Evolutionary conservation across 352 stramenopile species (phyloP).

Genomic region (Pseudoperonospora humuli): DNA sequence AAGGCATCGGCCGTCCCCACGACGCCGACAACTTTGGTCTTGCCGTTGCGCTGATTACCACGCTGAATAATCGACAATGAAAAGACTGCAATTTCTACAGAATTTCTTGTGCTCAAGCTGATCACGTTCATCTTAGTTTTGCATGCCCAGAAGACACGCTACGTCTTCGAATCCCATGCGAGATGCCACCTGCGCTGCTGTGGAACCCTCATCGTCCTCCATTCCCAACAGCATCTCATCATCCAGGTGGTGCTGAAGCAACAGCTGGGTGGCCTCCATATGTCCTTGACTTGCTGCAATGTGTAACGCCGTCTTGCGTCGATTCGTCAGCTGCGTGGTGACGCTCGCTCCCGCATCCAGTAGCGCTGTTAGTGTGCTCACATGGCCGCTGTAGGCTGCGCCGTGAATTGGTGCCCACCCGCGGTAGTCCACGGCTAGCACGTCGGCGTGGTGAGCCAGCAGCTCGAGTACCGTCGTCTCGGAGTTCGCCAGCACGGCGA

Average conservation of each 20-base stretch:
- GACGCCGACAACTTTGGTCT: too few relatives aligned
- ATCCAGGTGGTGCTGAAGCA: slow-evolving; percentile 13
- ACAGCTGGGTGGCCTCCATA: slow-evolving; percentile 12
- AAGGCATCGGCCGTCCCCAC: too few relatives aligned
- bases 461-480: slow-evolving; percentile 30
- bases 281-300: slow-evolving; percentile 24
- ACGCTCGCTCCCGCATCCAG: slow-evolving; percentile 17
- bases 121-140: too few relatives aligned
- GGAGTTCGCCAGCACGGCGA: slow-evolving; percentile 41
- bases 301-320: slow-evolving; percentile 30
- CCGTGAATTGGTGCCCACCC: slow-evolving; percentile 50
- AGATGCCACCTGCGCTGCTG: slow-evolving; percentile 20
- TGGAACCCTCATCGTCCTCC: slow-evolving; percentile 18
- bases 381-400: slow-evolving; percentile 37
- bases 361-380: slow-evolving; percentile 13
- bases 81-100: too few relatives aligned
- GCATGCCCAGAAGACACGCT: too few relatives aligned
- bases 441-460: slow-evolving; percentile 29
- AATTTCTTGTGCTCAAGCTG: too few relatives aligned
- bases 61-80: too few relatives aligned
- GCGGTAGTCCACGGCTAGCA: slow-evolving; percentile 42
- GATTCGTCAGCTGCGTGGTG: slow-evolving; percentile 15
- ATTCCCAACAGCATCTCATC: slow-evolving; percentile 9
- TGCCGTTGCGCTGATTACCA: too few relatives aligned
- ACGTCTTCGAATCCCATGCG: slow-evolving; percentile 17